phyloP scores from a whole-genome alignment of 2,329 filamentous ascomycete genomes.

The Fusarium siculi region DNA sequence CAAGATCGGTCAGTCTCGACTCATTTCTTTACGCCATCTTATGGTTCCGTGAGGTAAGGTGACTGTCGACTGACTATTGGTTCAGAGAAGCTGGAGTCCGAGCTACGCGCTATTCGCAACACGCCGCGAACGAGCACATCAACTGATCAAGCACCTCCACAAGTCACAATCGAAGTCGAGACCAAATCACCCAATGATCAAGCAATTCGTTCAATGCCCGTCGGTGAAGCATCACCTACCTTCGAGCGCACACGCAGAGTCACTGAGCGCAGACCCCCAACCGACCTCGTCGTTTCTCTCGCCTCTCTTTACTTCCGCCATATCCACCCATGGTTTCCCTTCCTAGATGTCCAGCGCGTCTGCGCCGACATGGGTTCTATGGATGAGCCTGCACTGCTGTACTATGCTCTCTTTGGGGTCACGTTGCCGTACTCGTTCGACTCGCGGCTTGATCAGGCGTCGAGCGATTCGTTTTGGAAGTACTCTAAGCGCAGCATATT shows the following conservation, averaged over 20 bases:
- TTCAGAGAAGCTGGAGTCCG: not conserved
- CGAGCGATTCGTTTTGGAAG: conserved; percentile 2
- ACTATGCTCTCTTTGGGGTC: not conserved
- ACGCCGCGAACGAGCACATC: not conserved
- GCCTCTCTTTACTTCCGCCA: not conserved
- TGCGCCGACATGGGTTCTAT: not conserved
- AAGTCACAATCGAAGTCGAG: not conserved
- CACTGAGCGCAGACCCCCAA: not conserved
- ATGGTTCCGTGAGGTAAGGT: not conserved
- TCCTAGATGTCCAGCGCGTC: not conserved
- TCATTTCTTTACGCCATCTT: not conserved
- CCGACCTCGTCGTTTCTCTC: not conserved
- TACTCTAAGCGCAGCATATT: not conserved
- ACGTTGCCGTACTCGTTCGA: not conserved
- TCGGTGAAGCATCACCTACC: not conserved
- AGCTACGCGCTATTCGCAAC: not conserved
- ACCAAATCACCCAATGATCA: not conserved
- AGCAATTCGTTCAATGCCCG: not conserved
- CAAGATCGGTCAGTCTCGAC: not conserved
- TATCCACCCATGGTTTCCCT: conserved; percentile 1
- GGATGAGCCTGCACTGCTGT: not conserved
- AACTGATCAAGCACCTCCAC: not conserved
- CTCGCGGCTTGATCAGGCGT: not conserved
- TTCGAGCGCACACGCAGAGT: not conserved
- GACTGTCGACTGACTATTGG: not conserved